A percentile compares a stretch with the other conserved stretches of the same genome.
Conservation (phyloP, 2,329 filamentous ascomycete species). For the Aphanocladium album region DNA sequence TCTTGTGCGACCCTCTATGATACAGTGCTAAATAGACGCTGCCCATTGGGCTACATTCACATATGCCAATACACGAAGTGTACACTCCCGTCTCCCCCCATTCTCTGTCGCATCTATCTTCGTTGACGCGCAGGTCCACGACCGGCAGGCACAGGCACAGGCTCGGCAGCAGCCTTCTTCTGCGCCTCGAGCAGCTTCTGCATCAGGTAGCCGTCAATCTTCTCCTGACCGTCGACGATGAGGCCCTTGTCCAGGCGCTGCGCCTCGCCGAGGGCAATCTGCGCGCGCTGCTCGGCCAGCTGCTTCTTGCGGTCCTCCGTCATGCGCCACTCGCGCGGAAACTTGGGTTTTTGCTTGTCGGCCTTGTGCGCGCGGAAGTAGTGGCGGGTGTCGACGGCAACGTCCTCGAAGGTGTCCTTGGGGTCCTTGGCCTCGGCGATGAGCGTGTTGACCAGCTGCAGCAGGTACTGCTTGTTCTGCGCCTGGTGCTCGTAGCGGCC, state of each 20-base stretch:
- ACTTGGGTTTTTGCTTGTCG: conserved; percentile 59
- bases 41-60: not conserved
- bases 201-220: conserved; percentile 37
- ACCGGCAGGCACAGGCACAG: not conserved
- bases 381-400: conserved; percentile 86
- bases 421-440: conserved; percentile 72
- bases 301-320: conserved; percentile 62
- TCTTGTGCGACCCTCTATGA: not conserved
- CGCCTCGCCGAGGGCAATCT: conserved; percentile 49
- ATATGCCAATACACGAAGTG: not conserved
- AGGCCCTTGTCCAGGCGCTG: conserved; percentile 46
- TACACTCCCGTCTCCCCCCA: not conserved
- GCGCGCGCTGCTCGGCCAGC: conserved; percentile 56
- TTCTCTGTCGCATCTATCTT: not conserved
- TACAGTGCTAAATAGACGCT: not conserved
- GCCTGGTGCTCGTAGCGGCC: conserved; percentile 84
- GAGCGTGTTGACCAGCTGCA: conserved; percentile 68
- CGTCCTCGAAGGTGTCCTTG: conserved; percentile 77
- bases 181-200: conserved; percentile 29
- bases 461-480: conserved; percentile 95
- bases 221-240: conserved; percentile 54
- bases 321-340: conserved; percentile 80
- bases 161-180: conserved; percentile 22
- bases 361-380: conserved; percentile 51
- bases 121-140: not conserved